phyloP scores from a whole-genome alignment of 1,284 basidiomycete genomes.

The Apiotrichum montevideense region DNA sequence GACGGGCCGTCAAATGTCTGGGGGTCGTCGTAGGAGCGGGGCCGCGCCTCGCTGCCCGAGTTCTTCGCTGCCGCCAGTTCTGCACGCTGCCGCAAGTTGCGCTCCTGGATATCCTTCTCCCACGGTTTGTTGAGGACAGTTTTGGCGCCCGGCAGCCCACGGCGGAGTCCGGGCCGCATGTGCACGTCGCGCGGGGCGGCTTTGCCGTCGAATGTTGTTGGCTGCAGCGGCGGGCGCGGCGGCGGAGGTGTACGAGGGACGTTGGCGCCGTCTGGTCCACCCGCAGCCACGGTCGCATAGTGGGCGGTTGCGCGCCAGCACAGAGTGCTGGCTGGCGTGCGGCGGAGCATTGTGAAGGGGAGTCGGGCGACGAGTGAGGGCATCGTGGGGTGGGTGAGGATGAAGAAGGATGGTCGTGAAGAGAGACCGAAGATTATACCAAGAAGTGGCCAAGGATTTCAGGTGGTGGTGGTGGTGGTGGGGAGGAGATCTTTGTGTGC shows the following conservation, averaged over 20 bases:
- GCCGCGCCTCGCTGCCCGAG: not conserved
- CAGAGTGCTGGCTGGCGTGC: not conserved
- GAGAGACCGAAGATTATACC: not conserved
- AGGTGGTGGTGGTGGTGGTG: not conserved
- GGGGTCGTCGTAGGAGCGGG: conserved; percentile 7
- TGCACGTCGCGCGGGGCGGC: conserved; percentile 28
- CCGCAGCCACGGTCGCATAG: conserved; percentile 2
- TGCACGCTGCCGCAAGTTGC: not conserved
- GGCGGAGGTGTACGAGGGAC: conserved; percentile 4
- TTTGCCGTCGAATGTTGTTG: conserved; percentile 32
- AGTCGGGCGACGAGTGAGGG: not conserved
- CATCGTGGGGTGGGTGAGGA: not conserved
- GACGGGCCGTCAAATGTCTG: conserved; percentile 11
- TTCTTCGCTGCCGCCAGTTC: not conserved
- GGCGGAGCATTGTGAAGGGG: conserved; percentile 1
- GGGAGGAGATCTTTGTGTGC: not conserved
- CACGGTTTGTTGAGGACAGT: conserved; percentile 4
- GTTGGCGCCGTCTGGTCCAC: not conserved
- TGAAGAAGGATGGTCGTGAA: not conserved
- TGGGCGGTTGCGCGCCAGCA: not conserved
- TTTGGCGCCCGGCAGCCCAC: conserved; percentile 25
- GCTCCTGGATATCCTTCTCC: conserved; percentile 9
- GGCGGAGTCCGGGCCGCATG: conserved; percentile 25
- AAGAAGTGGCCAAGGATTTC: no score
- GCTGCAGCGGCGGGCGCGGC: conserved; percentile 13